Base-by-base conservation (phyloP, 108 stramenopile genomes). In the Cyclotella sp. region DNA sequence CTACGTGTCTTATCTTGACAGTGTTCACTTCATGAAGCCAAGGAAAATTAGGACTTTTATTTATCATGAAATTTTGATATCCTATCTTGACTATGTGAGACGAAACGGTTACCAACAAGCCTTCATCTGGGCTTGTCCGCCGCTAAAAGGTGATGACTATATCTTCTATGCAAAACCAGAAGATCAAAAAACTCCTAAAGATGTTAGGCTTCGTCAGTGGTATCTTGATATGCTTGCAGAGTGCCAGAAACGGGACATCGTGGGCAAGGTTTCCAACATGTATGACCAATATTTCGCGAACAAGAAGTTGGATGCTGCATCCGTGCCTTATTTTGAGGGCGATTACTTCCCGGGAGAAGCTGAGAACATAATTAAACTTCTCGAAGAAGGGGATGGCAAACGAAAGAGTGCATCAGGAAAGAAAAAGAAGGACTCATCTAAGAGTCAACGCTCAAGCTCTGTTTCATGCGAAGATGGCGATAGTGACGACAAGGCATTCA, bases 51-150 rank as follows among this genome's bases (percentile, higher is more conserved):
- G 97, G 72, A 97, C 97, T 19, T 93, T 91, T 68, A 90, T 97
- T 28, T 97, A 97, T 75, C 97, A 97, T 68, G 99, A 98, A 86
- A 93, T 99, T 55, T 76, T 99, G 63, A 93, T 98, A 59, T 91
- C 93, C 18, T 99, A 99, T 73, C 88, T 98, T 12, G 95, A 96
- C 66, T 98, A 96, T 80, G 90, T 86, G 9, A 85, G 97, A 26
- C 72, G 86, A 24, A 81, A 86, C 39, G 98, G 99, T 14, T 98
- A 96, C 61, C 78, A 88, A 34, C 92, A 93, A 47, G 95, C 97
- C 27, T 96, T 98, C 78, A 97, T 99, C 45, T 99, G 99, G 99
- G 97, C 98, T 34, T 99, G 99, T 74, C 99, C 99, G 13, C 99
- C 99, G 18, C 88, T 97, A 61, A 95, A 97, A 58, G 97, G 99